phyloP scores from a whole-genome alignment of 2,329 filamentous ascomycete genomes.

The Dactylellina parvicollis region DNA sequence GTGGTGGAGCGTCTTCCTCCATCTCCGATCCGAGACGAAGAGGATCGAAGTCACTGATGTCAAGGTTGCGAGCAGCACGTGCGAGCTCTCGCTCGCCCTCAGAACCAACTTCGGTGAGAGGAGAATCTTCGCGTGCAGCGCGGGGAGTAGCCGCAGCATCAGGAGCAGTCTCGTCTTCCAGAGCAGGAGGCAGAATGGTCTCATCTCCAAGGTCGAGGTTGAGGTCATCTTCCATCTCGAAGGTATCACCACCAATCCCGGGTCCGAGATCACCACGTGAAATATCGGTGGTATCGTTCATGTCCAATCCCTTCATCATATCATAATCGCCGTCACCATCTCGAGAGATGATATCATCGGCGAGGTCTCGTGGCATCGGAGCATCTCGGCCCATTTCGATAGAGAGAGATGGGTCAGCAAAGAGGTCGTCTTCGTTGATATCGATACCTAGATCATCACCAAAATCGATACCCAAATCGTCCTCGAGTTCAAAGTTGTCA shows the following conservation, averaged over 20 bases:
- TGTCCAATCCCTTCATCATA: conserved; percentile 66
- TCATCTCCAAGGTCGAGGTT: conserved; percentile 71
- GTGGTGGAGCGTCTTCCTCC: conserved; percentile 61
- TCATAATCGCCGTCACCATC: conserved; percentile 55
- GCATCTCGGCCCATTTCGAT: conserved; percentile 91
- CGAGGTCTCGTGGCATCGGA: conserved; percentile 72
- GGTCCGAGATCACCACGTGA: conserved; percentile 45
- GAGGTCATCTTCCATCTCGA: conserved; percentile 66
- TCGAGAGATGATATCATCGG: conserved; percentile 71
- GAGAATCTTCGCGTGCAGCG: conserved; percentile 54
- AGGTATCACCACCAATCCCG: conserved; percentile 59
- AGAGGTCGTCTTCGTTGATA: conserved; percentile 70
- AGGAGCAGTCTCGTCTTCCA: conserved; percentile 18
- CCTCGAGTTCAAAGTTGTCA: conserved; percentile 65
- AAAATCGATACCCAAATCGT: conserved; percentile 76
- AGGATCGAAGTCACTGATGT: conserved; percentile 54
- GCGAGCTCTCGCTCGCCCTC: conserved; percentile 54
- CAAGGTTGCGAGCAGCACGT: conserved; percentile 39
- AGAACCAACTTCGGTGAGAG: conserved; percentile 58
- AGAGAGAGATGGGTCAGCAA: conserved; percentile 35
- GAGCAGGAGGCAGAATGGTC: conserved; percentile 66
- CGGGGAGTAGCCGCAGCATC: conserved; percentile 35
- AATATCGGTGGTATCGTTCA: conserved; percentile 65
- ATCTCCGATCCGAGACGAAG: conserved; percentile 62
- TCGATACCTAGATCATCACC: conserved; percentile 80